Evolutionary conservation across 371 early-diverging fungal genomes (phyloP).

Genomic region (Actinomucor elegans): DNA sequence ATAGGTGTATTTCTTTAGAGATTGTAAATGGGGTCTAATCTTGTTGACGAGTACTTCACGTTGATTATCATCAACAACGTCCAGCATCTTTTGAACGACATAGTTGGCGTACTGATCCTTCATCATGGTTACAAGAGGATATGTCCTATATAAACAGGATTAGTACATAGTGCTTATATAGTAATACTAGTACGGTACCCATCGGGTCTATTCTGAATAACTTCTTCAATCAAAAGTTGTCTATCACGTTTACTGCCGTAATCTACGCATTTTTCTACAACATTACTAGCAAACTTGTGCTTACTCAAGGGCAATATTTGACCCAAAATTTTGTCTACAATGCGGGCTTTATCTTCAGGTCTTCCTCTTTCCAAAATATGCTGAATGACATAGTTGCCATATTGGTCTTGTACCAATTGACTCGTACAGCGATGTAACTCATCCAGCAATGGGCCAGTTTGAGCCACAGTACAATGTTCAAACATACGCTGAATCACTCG

Average conservation of each 20-base stretch:
- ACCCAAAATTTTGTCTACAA: conserved; percentile 88
- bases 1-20: conserved; percentile 93
- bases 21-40: conserved; percentile 86
- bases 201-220: conserved; percentile 66
- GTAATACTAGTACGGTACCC: no score
- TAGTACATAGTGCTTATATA: no score
- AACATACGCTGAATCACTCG: conserved; percentile 99
- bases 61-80: conserved; percentile 89
- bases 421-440: conserved; percentile 90
- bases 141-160: conserved; percentile 48
- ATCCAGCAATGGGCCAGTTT: conserved; percentile 74
- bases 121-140: conserved; percentile 91
- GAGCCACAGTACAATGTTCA: conserved; percentile 91
- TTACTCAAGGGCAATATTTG: conserved; percentile 80
- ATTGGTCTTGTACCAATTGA: conserved; percentile 97
- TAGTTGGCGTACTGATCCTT: conserved; percentile 99
- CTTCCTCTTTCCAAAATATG: conserved; percentile 96
- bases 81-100: conserved; percentile 99
- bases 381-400: conserved; percentile 98
- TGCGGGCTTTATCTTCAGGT: conserved; percentile 76
- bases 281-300: conserved; percentile 98
- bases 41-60: conserved; percentile 77
- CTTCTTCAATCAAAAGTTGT: conserved; percentile 84
- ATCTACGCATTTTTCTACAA: conserved; percentile 95
- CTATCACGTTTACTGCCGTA: conserved; percentile 75